Evolutionary conservation across 805 yeast genomes (phyloP), one percentile per base, ranked within the genome.

Genomic region (Saccharomycopsis javanensis): DNA sequence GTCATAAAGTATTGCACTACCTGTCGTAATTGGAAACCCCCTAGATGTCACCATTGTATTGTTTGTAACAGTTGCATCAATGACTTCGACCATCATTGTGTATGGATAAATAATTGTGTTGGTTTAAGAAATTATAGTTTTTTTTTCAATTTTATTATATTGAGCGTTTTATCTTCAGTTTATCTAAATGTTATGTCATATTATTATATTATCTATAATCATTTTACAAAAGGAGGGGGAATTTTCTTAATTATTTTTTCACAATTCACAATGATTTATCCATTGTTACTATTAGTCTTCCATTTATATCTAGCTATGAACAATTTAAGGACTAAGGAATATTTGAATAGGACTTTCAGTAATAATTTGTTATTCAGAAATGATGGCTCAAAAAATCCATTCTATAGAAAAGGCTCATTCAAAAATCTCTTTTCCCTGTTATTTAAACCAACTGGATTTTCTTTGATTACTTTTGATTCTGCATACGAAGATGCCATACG

Each of bases 11-110:
- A 83, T 66, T 85, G 91, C 63, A 52, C 77, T 1, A 75, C 84
- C 0, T 88, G 96, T 65, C 70, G 78, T 31, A 75, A 82, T 48
- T 87, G 95, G 92, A 69, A 92, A 62, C 85, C 89, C 8, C 88
- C 90, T 1, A 70, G 95, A 55, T 71, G 90, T 0, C 79, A 85
- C 56, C 96, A 88, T 68, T 88, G 96, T 65, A 75, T 83, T 1
- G 73, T 74, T 2, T 88, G 96, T 69, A 80, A 80, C 60, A 73
- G 74, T 6, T 88, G 96, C 65, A 72, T 86, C 18, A 66, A 74
- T 35, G 67, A 74, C 58, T 85, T 82, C 65, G 95, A 86, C 65
- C 88, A 83, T 65, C 88, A 83, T 67, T 85, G 91, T 65, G 63
- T 74, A 35, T 81, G 86, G 80, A 66, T 88, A 53, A 83, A 85